These are phyloP conservation scores for Zygosaccharomyces sapae DNA, from an alignment of 1,139 yeast genomes.

Conservation along the genomic window DNA sequence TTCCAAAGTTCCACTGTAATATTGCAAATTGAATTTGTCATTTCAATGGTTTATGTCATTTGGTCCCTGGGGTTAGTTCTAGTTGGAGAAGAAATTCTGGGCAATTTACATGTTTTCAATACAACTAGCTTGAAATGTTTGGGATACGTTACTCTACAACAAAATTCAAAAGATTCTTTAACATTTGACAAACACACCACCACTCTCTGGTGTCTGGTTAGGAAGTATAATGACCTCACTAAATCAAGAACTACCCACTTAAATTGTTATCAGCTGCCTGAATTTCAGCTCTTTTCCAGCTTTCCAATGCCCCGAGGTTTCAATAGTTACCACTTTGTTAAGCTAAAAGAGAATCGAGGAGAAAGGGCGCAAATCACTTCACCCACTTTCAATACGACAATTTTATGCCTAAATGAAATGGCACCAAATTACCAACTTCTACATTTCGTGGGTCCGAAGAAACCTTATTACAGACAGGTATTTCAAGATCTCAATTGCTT, in stretches of 20 bases:
- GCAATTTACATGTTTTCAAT: constrained; percentile 16
- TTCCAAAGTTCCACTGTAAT: neutral
- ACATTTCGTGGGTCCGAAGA: constrained; percentile 4
- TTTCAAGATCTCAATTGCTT: neutral
- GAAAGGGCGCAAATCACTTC: neutral
- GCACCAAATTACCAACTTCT: neutral
- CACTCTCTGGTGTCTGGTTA: constrained; percentile 12
- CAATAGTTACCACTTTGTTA: constrained; percentile 7
- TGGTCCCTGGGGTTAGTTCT: constrained; percentile 12
- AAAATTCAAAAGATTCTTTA: constrained; percentile 5
- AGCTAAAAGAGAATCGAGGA: neutral
- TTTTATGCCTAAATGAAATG: neutral
- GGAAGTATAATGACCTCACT: constrained; percentile 11
- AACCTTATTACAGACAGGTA: neutral
- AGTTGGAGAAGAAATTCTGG: constrained; percentile 12
- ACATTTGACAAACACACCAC: constrained; percentile 13
- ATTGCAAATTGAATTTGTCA: constrained; percentile 7
- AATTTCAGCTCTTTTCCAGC: constrained; percentile 5
- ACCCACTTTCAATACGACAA: neutral
- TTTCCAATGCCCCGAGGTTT: constrained; percentile 12
- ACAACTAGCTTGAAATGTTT: constrained; percentile 13
- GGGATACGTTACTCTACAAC: constrained; percentile 14
- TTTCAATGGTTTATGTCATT: constrained; percentile 9
- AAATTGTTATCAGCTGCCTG: constrained; percentile 8
- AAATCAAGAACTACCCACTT: constrained; percentile 7